These are phyloP conservation scores for Teunomyces stri DNA, from an alignment of 805 yeast genomes.

Conservation along the genomic window DNA sequence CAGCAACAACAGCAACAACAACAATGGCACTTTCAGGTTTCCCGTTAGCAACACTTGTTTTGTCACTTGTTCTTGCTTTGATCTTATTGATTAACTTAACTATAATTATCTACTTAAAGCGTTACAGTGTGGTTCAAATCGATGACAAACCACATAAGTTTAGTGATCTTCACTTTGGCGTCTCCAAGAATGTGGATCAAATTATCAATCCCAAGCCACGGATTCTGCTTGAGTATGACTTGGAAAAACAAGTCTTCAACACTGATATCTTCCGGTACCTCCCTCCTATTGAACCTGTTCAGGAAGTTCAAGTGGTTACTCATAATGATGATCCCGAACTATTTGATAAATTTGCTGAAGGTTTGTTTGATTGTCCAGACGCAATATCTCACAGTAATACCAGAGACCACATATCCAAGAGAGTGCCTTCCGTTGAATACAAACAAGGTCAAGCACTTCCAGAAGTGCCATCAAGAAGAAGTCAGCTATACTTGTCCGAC, in stretches of 20 bases:
- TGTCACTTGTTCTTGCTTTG: not conserved
- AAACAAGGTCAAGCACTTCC: slow-evolving; percentile 10
- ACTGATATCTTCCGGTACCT: not conserved
- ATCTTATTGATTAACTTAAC: not conserved
- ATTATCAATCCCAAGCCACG: not conserved
- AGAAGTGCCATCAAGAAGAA: slow-evolving; percentile 14
- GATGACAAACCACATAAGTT: not conserved
- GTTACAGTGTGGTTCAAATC: not conserved
- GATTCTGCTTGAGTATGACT: not conserved
- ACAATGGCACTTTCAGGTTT: slow-evolving; percentile 1
- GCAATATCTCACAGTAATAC: slow-evolving; percentile 7
- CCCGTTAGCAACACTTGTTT: not conserved
- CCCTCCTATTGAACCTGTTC: not conserved
- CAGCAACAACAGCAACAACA: not conserved
- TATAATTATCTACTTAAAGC: not conserved
- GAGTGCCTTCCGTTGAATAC: slow-evolving; percentile 9
- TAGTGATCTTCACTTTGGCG: not conserved
- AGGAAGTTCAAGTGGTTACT: not conserved
- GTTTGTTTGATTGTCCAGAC: slow-evolving; percentile 6
- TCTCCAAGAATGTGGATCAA: not conserved
- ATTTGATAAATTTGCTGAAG: slow-evolving; percentile 15
- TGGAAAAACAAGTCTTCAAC: not conserved
- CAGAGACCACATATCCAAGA: slow-evolving; percentile 1
- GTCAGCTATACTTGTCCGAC: slow-evolving; percentile 11
- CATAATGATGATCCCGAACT: not conserved